Conservation (phyloP, 805 yeast species). For the Isabelozyma rhagii region DNA sequence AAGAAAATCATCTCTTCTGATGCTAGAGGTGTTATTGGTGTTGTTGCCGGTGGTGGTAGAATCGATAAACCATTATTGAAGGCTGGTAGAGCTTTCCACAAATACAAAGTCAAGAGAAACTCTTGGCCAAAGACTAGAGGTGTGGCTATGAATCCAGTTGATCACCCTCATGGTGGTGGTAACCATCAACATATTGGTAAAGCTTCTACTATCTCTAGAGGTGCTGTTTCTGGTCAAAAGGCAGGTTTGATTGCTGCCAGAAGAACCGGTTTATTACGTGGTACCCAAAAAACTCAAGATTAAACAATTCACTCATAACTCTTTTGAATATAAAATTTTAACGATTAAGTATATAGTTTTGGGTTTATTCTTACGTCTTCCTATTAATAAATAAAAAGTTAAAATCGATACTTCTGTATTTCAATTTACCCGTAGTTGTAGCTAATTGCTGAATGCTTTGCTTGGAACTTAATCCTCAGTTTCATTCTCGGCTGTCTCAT, state of each 20-base stretch:
- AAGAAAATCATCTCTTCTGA: constrained; percentile 93
- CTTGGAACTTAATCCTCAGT: not conserved
- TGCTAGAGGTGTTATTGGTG: constrained; percentile 99
- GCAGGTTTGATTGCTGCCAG: constrained; percentile 39
- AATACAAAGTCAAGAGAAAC: constrained; percentile 99
- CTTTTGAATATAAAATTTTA: constrained; percentile 10
- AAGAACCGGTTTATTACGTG: constrained; percentile 39
- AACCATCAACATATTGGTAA: constrained; percentile 38
- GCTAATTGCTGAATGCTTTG: not conserved
- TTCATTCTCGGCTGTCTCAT: not conserved
- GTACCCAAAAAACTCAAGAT: constrained; percentile 37
- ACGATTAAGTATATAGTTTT: constrained; percentile 8
- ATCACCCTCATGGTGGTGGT: constrained; percentile 99
- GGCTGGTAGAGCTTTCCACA: constrained; percentile 99
- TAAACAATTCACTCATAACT: constrained; percentile 14
- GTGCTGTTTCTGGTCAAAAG: constrained; percentile 40
- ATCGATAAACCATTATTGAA: constrained; percentile 98
- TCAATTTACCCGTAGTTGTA: not conserved
- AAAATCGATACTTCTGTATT: not conserved
- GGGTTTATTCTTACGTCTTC: constrained; percentile 3
- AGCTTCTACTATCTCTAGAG: constrained; percentile 39
- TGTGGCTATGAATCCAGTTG: constrained; percentile 99
- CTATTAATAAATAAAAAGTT: constrained; percentile 3
- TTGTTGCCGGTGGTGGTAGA: constrained; percentile 99
- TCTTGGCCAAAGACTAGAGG: constrained; percentile 99